Base-by-base conservation (phyloP, 169 alveolate genomes). In the Plasmodium coatneyi region DNA sequence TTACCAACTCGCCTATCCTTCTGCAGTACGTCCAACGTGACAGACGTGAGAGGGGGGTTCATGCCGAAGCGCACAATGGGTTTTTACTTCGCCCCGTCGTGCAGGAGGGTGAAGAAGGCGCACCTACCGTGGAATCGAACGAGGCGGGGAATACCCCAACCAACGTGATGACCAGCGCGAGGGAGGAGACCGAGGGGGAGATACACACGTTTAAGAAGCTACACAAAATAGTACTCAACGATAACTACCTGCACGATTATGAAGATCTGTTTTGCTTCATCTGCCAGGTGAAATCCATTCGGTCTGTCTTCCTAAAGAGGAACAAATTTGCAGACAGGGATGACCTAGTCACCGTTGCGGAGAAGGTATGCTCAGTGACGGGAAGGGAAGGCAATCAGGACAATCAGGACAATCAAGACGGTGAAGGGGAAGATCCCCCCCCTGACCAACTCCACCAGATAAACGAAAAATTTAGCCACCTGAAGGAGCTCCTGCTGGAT, bases 241-340 rank as follows among this genome's bases (percentile, higher is more conserved):
- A 79, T 49, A 89, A 89, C 49, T 89, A 89, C 71, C 71, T 89
- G 25, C 56, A 89, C 72, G 89, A 80, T 49, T 89, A 89, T 22
- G 94, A 89, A 89, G 94, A 89, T 10, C 32, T 89, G 39, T 79
- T 89, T 79, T 79, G 49, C 72, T 89, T 89, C 49, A 79, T 89
- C 22, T 28, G 46, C 32, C 28, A 60, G 32, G 71, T 52, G 32
- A 89, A 78, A 28, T 66, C 87, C 25, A 30, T 89, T 41, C 83
- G 71, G 71, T 41, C 94, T 1, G 49, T 89, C 36, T 89, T 54
- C 52, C 7, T 89, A 79, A 89, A 89, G 71, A 78, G 81, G 36
- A 89, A 89, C 71, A 89, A 89, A 60, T 89, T 56, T 46, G 36
- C 76, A 0, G 94, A 89, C 72, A 89, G 81, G 19, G 72, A 39